Percentiles rank a stretch among this genome's conserved stretches.
phyloP scores from a whole-genome alignment of 805 yeast genomes.

The Barnettozyma californica region DNA sequence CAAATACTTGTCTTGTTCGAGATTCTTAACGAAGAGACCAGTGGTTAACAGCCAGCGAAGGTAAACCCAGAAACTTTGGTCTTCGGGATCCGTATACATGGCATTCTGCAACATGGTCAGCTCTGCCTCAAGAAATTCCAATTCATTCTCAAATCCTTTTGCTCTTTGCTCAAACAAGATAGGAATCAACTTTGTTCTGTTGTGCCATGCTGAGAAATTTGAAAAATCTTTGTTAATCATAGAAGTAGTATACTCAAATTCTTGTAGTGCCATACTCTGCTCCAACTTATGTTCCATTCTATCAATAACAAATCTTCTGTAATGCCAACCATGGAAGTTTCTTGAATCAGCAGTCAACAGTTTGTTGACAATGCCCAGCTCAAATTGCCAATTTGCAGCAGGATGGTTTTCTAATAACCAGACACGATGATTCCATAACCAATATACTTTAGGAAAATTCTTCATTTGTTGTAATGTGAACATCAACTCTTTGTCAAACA shows the following conservation, averaged over 20 bases:
- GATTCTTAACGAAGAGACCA: conserved; percentile 24
- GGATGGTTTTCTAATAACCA: conserved; percentile 67
- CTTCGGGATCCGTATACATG: conserved; percentile 87
- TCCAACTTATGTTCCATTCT: conserved; percentile 26
- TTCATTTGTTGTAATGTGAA: conserved; percentile 56
- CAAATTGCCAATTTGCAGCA: conserved; percentile 60
- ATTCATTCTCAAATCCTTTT: conserved; percentile 25
- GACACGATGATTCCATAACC: conserved; percentile 92
- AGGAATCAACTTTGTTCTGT: conserved; percentile 67
- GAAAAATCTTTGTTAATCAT: conserved; percentile 82
- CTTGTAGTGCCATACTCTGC: conserved; percentile 36
- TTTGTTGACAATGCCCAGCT: conserved; percentile 62
- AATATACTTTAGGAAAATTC: conserved; percentile 81
- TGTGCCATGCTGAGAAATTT: conserved; percentile 95
- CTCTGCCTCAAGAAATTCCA: conserved; percentile 47
- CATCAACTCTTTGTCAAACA: conserved; percentile 51
- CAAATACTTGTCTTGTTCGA: conserved; percentile 28
- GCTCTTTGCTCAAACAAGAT: conserved; percentile 33
- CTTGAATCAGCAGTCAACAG: conserved; percentile 70
- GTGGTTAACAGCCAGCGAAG: conserved; percentile 66
- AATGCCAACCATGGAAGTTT: conserved; percentile 95
- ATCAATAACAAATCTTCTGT: conserved; percentile 66
- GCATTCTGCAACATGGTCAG: conserved; percentile 72
- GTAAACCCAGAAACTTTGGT: conserved; percentile 90
- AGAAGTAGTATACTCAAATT: conserved; percentile 70